Evolutionary conservation across 441 rosid species (phyloP).

Genomic region (Pelargonium fulgidum): DNA sequence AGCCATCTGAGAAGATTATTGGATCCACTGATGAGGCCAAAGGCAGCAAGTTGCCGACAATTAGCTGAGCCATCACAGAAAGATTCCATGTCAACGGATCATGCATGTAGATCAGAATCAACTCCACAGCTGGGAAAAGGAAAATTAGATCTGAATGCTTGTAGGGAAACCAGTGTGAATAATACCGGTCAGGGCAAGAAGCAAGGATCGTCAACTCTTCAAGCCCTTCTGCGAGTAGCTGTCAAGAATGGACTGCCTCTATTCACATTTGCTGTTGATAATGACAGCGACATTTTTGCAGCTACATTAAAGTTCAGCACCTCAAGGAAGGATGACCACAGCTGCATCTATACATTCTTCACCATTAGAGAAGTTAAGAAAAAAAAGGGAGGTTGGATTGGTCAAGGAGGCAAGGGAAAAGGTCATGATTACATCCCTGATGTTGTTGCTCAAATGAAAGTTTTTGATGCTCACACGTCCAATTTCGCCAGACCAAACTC

Average conservation of each 20-base stretch:
- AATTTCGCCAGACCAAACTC: slow-evolving; percentile 23
- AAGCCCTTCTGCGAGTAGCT: slow-evolving; percentile 81
- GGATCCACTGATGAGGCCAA: slow-evolving; percentile 67
- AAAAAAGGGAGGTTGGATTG: slow-evolving; percentile 72
- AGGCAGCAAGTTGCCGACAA: slow-evolving; percentile 32
- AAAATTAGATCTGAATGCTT: slow-evolving; percentile 31
- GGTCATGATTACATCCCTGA: slow-evolving; percentile 55
- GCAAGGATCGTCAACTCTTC: slow-evolving; percentile 39
- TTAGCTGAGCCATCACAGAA: slow-evolving; percentile 38
- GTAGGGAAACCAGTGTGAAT: slow-evolving; percentile 30
- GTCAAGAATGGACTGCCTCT: slow-evolving; percentile 78
- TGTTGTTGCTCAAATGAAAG: slow-evolving; percentile 75
- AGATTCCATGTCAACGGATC: slow-evolving; percentile 27
- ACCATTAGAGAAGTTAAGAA: slow-evolving; percentile 63
- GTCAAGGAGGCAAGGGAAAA: slow-evolving; percentile 54
- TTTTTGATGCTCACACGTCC: slow-evolving; percentile 43
- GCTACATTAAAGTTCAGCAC: slow-evolving; percentile 61
- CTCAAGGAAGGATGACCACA: slow-evolving; percentile 42
- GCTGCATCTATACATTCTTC: slow-evolving; percentile 67
- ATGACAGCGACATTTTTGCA: slow-evolving; percentile 59
- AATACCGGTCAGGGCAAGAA: slow-evolving; percentile 39
- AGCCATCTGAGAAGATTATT: slow-evolving; percentile 86
- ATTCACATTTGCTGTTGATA: slow-evolving; percentile 81
- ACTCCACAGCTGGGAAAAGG: slow-evolving; percentile 34
- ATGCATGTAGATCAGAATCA: slow-evolving; percentile 30